Conservation (phyloP, 306 rosid species). For the Dryas alaskensis region DNA sequence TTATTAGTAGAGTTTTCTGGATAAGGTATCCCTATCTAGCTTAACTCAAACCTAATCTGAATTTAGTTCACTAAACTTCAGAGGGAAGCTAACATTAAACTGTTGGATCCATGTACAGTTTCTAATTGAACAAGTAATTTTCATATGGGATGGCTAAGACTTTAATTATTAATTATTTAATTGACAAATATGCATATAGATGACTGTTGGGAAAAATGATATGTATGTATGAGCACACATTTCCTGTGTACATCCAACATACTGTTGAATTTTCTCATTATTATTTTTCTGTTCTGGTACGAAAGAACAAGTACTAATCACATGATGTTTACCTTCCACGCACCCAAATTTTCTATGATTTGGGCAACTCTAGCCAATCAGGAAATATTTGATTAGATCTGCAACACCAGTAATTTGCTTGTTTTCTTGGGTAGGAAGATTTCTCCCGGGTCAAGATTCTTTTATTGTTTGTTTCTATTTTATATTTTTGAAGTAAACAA, state of each 20-base stretch:
- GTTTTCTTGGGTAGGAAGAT: constrained; percentile 15
- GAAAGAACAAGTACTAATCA: constrained; percentile 8
- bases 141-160: background rate
- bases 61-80: background rate
- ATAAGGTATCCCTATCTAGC: constrained; percentile 1
- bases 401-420: constrained; percentile 12
- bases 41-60: background rate
- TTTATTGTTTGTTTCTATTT: constrained; percentile 5
- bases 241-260: background rate
- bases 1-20: background rate
- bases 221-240: background rate
- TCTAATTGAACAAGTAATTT: background rate
- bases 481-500: background rate
- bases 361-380: background rate
- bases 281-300: background rate
- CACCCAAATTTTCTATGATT: constrained; percentile 8
- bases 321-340: constrained; percentile 9
- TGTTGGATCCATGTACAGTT: background rate
- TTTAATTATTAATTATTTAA: too few species aligned
- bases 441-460: constrained; percentile 22
- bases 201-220: background rate
- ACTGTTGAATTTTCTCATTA: background rate
- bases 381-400: constrained; percentile 13
- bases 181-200: too few species aligned
- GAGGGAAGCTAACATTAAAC: background rate